Evolutionary conservation across 2,329 filamentous ascomycete species (phyloP).

Genomic region (Trichoderma atroviride): DNA sequence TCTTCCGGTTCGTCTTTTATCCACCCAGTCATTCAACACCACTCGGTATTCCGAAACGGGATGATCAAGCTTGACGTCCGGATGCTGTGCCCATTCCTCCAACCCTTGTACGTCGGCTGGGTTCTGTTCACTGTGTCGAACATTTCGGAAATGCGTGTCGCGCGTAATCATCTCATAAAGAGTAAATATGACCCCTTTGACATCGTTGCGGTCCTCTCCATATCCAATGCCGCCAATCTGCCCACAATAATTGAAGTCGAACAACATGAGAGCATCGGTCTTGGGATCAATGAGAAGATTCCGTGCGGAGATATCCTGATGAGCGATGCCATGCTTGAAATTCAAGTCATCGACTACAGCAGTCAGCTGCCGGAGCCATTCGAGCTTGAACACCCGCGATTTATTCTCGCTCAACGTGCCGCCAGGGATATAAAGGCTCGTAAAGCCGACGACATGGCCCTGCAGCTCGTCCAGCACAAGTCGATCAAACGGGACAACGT

Average conservation of each 20-base stretch:
- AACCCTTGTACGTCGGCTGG: background rate
- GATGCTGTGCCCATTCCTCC: background rate
- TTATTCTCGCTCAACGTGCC: background rate
- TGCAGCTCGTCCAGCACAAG: background rate
- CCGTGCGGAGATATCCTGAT: background rate
- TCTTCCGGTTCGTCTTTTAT: background rate
- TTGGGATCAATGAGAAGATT: background rate
- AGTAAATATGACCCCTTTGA: background rate
- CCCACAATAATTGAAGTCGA: background rate
- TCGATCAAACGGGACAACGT: background rate
- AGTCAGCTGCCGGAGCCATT: background rate
- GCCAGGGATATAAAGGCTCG: background rate
- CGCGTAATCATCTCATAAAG: background rate
- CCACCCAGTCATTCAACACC: background rate
- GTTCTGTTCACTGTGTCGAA: background rate
- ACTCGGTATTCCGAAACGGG: background rate
- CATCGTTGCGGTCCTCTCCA: background rate
- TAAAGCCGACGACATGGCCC: background rate
- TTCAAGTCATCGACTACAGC: background rate
- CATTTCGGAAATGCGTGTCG: background rate
- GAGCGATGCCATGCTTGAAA: background rate
- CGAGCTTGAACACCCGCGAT: background rate
- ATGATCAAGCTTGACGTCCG: background rate
- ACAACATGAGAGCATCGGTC: background rate
- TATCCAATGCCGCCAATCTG: background rate